These are phyloP conservation scores for Russula abietina DNA, from an alignment of 768 basidiomycete species.

Conservation along the genomic window DNA sequence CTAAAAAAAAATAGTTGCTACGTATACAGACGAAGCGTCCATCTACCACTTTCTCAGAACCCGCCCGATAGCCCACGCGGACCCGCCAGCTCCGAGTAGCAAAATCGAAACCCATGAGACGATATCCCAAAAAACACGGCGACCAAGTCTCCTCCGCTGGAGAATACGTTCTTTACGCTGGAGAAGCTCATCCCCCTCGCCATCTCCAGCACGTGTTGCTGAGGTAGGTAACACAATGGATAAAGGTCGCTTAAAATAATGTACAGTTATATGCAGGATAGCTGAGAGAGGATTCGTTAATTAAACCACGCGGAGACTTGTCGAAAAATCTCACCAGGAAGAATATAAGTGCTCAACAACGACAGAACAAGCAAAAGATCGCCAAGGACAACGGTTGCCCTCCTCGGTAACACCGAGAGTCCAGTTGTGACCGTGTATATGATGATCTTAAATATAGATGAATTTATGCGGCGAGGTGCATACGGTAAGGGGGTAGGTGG, in stretches of 20 bases:
- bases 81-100: conserved; percentile 50
- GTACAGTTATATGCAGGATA: conserved; percentile 70
- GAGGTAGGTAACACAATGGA: conserved; percentile 67
- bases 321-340: conserved; percentile 45
- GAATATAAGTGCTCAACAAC: conserved; percentile 52
- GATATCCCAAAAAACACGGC: conserved; percentile 78
- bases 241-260: conserved; percentile 79
- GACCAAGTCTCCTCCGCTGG: conserved; percentile 65
- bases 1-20: conserved; percentile 4
- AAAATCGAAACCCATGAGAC: conserved; percentile 70
- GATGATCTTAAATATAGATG: conserved; percentile 44
- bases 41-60: conserved; percentile 48
- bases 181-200: conserved; percentile 57
- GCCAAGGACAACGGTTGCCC: conserved; percentile 38
- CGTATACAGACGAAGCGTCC: conserved; percentile 10
- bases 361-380: conserved; percentile 46
- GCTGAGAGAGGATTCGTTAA: conserved; percentile 35
- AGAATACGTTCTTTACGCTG: conserved; percentile 81
- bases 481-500: conserved; percentile 48
- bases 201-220: conserved; percentile 2
- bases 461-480: conserved; percentile 37
- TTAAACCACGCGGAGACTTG: not conserved
- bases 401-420: conserved; percentile 43
- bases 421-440: conserved; percentile 38
- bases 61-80: conserved; percentile 53